These are phyloP conservation scores for Pestalotiopsis sp. DNA, from an alignment of 2,329 filamentous ascomycete genomes.

Conservation along the genomic window DNA sequence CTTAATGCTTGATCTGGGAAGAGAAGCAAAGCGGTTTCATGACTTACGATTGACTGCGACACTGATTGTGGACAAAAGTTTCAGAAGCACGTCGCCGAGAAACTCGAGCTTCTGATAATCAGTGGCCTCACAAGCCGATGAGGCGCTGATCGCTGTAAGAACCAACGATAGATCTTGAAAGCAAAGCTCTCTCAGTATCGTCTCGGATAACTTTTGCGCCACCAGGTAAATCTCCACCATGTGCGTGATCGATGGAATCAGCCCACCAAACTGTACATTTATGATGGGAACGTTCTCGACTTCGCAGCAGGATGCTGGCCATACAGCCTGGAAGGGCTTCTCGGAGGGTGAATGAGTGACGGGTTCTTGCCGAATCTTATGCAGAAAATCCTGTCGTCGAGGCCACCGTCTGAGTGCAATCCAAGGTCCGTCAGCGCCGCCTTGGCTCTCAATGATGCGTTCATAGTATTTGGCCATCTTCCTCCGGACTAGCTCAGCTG, in stretches of 20 bases:
- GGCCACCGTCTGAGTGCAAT: slow-evolving; percentile 50
- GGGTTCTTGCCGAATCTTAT: slow-evolving; percentile 28
- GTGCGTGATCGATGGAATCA: slow-evolving; percentile 74
- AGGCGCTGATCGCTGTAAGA: slow-evolving; percentile 69
- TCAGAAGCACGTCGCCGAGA: slow-evolving; percentile 81
- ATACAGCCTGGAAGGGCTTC: slow-evolving; percentile 43
- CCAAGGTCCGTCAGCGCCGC: slow-evolving; percentile 46
- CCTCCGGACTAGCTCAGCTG: slow-evolving; percentile 37
- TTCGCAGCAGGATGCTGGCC: slow-evolving; percentile 48
- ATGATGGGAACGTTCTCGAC: slow-evolving; percentile 47
- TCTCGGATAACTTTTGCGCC: slow-evolving; percentile 58
- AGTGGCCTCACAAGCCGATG: slow-evolving; percentile 55
- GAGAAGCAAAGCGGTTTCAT: not conserved
- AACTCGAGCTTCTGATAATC: slow-evolving; percentile 89
- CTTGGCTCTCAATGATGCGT: slow-evolving; percentile 33
- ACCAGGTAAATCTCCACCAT: slow-evolving; percentile 66
- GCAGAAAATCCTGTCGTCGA: slow-evolving; percentile 60
- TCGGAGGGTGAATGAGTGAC: slow-evolving; percentile 19
- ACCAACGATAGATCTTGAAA: slow-evolving; percentile 59
- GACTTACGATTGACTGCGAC: slow-evolving; percentile 53
- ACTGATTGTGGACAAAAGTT: slow-evolving; percentile 69
- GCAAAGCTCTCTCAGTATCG: slow-evolving; percentile 50
- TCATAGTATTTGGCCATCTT: slow-evolving; percentile 24
- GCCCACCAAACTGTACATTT: slow-evolving; percentile 52
- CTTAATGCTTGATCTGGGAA: not conserved